phyloP scores from a whole-genome alignment of 2,329 filamentous ascomycete genomes.

The Fusarium brevicatenulatum region DNA sequence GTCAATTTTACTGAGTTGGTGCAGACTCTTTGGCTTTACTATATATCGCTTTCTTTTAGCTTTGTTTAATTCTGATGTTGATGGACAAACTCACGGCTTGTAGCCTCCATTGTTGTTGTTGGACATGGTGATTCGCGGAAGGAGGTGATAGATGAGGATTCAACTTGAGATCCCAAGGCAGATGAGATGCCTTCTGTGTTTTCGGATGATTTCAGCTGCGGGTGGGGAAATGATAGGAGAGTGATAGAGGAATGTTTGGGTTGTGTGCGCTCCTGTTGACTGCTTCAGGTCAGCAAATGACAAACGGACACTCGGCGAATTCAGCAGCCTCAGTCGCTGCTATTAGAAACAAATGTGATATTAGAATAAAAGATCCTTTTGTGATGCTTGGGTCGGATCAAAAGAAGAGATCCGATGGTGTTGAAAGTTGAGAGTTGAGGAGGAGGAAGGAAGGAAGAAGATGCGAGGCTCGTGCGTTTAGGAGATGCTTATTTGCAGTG shows the following conservation, averaged over 20 bases:
- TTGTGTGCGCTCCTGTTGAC: not conserved
- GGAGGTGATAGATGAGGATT: not conserved
- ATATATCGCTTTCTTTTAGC: not conserved
- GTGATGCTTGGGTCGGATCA: not conserved
- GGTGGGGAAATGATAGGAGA: not conserved
- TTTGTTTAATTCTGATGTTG: not conserved
- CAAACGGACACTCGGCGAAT: not conserved
- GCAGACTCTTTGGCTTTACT: not conserved
- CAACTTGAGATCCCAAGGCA: not conserved
- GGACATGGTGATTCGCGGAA: not conserved
- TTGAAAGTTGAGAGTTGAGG: constrained; percentile 3
- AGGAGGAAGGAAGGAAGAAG: not conserved
- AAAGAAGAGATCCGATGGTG: not conserved
- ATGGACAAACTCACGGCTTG: constrained; percentile 24
- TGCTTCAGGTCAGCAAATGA: not conserved
- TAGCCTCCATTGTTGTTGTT: constrained; percentile 20
- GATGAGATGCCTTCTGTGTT: not conserved
- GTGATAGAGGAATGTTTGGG: not conserved
- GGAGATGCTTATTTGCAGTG: not conserved
- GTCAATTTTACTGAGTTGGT: constrained; percentile 17
- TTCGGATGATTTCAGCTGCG: too few relatives aligned
- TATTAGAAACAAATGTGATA: not conserved
- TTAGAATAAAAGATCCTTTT: not conserved
- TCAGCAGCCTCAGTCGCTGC: not conserved
- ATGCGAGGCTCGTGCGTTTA: not conserved